Conservation (phyloP, 805 yeast species). For the Monosporozyma siamensis region DNA sequence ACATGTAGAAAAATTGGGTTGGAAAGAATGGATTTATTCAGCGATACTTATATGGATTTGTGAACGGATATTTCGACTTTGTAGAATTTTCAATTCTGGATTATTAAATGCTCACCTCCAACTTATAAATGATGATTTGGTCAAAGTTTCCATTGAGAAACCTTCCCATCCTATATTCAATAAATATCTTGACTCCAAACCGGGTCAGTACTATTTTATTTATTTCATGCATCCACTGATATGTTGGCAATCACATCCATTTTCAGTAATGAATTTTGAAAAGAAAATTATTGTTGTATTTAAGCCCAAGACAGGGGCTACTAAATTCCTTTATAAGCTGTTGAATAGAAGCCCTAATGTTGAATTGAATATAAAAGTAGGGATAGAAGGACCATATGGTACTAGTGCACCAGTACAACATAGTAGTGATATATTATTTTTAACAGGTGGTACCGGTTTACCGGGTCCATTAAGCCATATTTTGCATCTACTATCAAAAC, state of each 20-base stretch:
- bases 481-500: conserved; percentile 22
- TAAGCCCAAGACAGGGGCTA: conserved; percentile 42
- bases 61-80: conserved; percentile 34
- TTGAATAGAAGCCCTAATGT: conserved; percentile 25
- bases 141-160: conserved; percentile 11
- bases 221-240: conserved; percentile 38
- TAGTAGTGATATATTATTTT: conserved; percentile 45
- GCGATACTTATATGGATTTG: conserved; percentile 34
- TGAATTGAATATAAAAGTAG: conserved; percentile 27
- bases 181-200: conserved; percentile 31
- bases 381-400: conserved; percentile 69
- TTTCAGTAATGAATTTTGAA: conserved; percentile 39
- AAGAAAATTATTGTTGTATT: conserved; percentile 34
- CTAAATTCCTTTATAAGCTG: conserved; percentile 28
- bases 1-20: conserved; percentile 38
- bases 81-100: conserved; percentile 24
- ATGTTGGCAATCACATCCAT: conserved; percentile 53
- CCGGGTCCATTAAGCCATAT: conserved; percentile 50
- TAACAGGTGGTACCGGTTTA: conserved; percentile 72
- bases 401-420: conserved; percentile 37
- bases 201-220: conserved; percentile 39
- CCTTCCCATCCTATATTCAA: conserved; percentile 5
- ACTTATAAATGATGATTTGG: conserved; percentile 14
- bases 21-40: conserved; percentile 34
- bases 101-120: conserved; percentile 12